These are phyloP conservation scores for Fusarium anguioides DNA, from an alignment of 2,329 filamentous ascomycete species.

Conservation along the genomic window DNA sequence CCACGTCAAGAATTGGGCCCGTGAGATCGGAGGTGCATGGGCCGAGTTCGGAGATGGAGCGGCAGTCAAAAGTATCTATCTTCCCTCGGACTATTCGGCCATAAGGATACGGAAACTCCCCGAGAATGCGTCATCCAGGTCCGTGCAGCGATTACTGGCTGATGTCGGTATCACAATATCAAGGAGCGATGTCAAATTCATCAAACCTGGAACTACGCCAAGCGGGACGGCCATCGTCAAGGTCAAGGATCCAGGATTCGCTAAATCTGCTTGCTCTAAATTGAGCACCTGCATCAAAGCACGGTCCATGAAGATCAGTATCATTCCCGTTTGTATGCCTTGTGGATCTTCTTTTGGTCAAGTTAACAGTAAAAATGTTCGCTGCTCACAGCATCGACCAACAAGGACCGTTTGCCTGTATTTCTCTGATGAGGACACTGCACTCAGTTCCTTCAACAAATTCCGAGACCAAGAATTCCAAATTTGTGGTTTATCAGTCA, in stretches of 20 bases:
- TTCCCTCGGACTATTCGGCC: conserved; percentile 53
- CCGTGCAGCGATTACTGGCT: conserved; percentile 38
- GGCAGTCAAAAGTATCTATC: conserved; percentile 41
- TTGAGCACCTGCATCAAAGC: not conserved
- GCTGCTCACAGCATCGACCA: conserved; percentile 53
- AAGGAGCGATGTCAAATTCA: not conserved
- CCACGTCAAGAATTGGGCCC: not conserved
- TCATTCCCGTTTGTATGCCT: conserved; percentile 33
- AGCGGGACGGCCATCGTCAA: conserved; percentile 1
- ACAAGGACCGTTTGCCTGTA: conserved; percentile 45
- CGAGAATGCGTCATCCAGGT: conserved; percentile 8
- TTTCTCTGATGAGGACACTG: conserved; percentile 40
- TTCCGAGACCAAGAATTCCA: conserved; percentile 42
- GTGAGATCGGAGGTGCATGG: conserved; percentile 43
- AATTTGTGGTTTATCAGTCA: conserved; percentile 35
- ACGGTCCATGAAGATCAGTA: not conserved
- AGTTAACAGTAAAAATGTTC: conserved; percentile 51
- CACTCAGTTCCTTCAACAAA: conserved; percentile 28
- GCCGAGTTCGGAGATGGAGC: conserved; percentile 50
- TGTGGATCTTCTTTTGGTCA: conserved; percentile 43
- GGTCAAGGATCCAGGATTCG: conserved; percentile 18
- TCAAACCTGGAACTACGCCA: not conserved
- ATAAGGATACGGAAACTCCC: conserved; percentile 49
- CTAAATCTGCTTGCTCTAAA: conserved; percentile 1
- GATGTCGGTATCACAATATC: not conserved